Evolutionary conservation across 225 moss, liverwort and hornwort genomes (phyloP).

Genomic region (Physcomitrellopsis africana): DNA sequence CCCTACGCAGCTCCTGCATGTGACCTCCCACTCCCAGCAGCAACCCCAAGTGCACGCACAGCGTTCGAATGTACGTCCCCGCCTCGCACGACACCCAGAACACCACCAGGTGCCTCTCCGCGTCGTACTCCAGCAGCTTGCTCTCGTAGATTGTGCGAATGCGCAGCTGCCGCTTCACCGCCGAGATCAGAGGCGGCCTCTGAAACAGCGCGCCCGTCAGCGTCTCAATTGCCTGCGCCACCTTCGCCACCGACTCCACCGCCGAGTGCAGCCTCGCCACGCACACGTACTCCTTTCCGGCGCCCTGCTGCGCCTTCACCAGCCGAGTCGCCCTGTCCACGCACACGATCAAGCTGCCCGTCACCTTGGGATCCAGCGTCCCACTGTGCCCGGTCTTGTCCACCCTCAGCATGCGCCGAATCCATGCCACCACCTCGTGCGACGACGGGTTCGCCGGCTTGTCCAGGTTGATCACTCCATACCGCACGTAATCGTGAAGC

Average conservation of each 20-base stretch:
- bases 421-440: conserved; percentile 97
- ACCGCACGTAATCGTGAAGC: conserved; percentile 85
- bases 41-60: conserved; percentile 91
- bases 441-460: conserved; percentile 95
- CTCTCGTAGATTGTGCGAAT: conserved; percentile 96
- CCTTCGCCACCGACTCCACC: conserved; percentile 82
- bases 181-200: conserved; percentile 86
- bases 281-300: conserved; percentile 98
- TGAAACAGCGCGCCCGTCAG: conserved; percentile 91
- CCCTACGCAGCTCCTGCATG: conserved; percentile 96
- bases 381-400: conserved; percentile 98
- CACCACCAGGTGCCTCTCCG: conserved; percentile 90
- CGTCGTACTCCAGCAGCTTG: conserved; percentile 92
- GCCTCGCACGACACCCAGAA: conserved; percentile 98
- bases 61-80: conserved; percentile 90
- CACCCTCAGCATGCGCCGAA: conserved; percentile 86
- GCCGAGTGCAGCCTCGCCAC: conserved; percentile 88
- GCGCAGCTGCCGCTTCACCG: conserved; percentile 92
- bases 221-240: conserved; percentile 92
- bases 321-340: conserved; percentile 92
- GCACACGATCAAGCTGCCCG: conserved; percentile 93
- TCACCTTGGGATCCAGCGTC: conserved; percentile 94
- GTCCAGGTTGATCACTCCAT: conserved; percentile 94
- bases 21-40: conserved; percentile 90
- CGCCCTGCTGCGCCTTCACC: conserved; percentile 97